phyloP scores from a whole-genome alignment of 176 grass and related monocot species.

The Elaeis guineensis region DNA sequence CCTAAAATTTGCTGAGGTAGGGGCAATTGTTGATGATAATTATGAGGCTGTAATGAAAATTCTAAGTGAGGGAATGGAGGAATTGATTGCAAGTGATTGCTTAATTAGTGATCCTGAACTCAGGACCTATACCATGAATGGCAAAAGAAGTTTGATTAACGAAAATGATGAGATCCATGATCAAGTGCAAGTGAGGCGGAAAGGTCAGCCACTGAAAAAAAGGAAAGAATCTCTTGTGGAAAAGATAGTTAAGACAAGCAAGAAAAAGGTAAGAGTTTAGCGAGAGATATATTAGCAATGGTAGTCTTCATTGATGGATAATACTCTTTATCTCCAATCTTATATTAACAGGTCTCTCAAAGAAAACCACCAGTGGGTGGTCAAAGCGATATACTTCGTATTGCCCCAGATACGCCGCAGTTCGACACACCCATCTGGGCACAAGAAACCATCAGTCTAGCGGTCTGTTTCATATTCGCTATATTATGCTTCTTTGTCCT shows the following conservation, averaged over 20 bases:
- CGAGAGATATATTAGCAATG: too few species aligned
- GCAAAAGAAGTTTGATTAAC: background rate
- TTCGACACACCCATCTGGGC: constrained; percentile 4
- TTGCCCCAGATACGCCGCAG: background rate
- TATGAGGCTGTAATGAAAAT: constrained; percentile 3
- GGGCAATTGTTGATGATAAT: background rate
- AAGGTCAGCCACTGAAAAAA: constrained; percentile 5
- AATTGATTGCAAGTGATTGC: constrained; percentile 5
- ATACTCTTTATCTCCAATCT: too few species aligned
- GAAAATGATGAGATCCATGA: constrained; percentile 3
- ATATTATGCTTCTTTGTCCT: background rate
- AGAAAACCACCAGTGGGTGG: constrained; percentile 1
- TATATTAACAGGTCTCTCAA: background rate
- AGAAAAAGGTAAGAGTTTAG: constrained; percentile 2
- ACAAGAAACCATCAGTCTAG: constrained; percentile 2
- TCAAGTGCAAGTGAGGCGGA: constrained; percentile 1
- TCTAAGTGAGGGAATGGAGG: constrained; percentile 1
- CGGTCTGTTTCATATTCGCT: background rate
- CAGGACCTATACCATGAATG: background rate
- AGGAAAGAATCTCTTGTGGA: constrained; percentile 3
- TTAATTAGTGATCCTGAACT: background rate
- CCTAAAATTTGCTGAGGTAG: constrained; percentile 6
- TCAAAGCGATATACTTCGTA: constrained; percentile 4
- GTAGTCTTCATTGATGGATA: too few species aligned
- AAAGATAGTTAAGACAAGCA: constrained; percentile 13